These are phyloP conservation scores for Skeletonema menzelii DNA, from an alignment of 108 stramenopile species.

Conservation along the genomic window DNA sequence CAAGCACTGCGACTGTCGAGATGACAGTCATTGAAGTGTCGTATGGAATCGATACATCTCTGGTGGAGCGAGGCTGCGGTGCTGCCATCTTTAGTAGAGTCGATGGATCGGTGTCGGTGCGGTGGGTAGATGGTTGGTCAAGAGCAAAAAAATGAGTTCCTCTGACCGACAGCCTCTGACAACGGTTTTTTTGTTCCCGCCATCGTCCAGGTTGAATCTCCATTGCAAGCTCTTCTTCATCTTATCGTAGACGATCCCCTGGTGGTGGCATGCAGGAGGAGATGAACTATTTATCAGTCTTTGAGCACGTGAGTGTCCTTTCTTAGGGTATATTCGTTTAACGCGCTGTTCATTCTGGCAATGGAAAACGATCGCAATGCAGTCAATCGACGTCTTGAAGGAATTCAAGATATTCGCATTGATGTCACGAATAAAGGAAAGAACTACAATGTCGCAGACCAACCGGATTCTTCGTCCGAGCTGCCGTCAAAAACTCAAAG, in stretches of 20 bases:
- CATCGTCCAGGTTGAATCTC: no score
- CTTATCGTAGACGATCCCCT: no score
- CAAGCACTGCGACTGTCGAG: neutral
- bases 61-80: neutral
- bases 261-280: no score
- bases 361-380: constrained; percentile 5
- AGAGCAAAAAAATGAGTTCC: no score
- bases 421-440: neutral
- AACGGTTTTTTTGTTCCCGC: no score
- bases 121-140: no score
- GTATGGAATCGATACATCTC: neutral
- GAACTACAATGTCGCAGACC: neutral
- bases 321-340: no score
- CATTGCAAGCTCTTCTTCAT: no score
- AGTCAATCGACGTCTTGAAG: neutral
- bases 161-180: no score
- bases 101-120: no score
- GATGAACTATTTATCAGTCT: no score
- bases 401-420: neutral
- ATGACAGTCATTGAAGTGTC: neutral
- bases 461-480: neutral
- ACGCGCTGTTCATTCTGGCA: neutral
- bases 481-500: neutral
- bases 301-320: no score
- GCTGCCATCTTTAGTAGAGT: neutral